phyloP scores from a whole-genome alignment of 116 monocot species.

The Dioscorea cayenensis region DNA sequence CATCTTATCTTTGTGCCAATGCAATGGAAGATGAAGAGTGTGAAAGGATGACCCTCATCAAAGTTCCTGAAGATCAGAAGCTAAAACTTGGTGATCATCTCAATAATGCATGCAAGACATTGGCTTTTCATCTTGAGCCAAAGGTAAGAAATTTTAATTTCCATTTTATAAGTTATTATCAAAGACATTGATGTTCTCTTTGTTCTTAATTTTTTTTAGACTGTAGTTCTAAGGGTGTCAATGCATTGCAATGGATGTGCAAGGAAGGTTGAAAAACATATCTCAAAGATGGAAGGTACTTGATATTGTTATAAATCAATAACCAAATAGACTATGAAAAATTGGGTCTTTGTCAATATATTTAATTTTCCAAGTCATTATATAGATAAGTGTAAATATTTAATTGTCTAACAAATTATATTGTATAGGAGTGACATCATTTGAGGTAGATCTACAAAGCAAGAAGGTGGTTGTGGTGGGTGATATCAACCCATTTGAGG shows the following conservation, averaged over 20 bases:
- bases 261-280: constrained; percentile 82
- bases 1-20: constrained; percentile 47
- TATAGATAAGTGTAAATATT: not conserved
- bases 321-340: too few species aligned
- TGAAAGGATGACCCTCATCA: constrained; percentile 49
- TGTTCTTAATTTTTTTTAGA: constrained; percentile 28
- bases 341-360: too few species aligned
- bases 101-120: constrained; percentile 40
- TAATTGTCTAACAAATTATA: not conserved
- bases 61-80: constrained; percentile 30
- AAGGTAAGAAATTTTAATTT: constrained; percentile 25
- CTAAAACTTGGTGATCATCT: constrained; percentile 32
- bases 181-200: not conserved
- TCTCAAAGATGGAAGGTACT: constrained; percentile 88
- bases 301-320: not conserved
- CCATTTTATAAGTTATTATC: not conserved
- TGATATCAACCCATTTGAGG: constrained; percentile 79
- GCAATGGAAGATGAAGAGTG: constrained; percentile 37
- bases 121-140: constrained; percentile 73
- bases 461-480: constrained; percentile 94
- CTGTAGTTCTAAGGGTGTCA: constrained; percentile 71
- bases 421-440: constrained; percentile 37
- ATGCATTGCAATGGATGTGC: constrained; percentile 97
- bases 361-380: not conserved
- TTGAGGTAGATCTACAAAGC: constrained; percentile 66